These are phyloP conservation scores for Halenospora varia DNA, from an alignment of 495 filamentous ascomycete genomes.

Conservation along the genomic window DNA sequence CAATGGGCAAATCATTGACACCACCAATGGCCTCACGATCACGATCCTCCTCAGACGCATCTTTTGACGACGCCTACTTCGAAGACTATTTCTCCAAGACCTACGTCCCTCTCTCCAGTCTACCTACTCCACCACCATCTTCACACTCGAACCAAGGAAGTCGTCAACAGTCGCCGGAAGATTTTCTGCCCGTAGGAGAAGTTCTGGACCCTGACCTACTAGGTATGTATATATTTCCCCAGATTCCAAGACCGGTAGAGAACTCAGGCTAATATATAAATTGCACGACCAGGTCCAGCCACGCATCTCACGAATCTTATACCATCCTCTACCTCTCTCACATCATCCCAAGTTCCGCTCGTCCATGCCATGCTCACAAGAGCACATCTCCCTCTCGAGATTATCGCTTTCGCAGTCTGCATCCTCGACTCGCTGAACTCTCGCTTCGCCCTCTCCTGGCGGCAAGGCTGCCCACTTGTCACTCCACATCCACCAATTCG, in stretches of 20 bases:
- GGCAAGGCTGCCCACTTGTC: slow-evolving; percentile 41
- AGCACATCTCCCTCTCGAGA: slow-evolving; percentile 44
- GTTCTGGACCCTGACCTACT: slow-evolving; percentile 37
- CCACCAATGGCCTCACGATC: slow-evolving; percentile 15
- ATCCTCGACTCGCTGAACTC: slow-evolving; percentile 50
- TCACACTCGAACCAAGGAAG: slow-evolving; percentile 34
- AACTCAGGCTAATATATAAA: slow-evolving; percentile 13
- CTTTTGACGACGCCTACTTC: slow-evolving; percentile 43
- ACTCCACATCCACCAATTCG: neutral
- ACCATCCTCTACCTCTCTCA: slow-evolving; percentile 47
- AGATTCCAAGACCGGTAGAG: slow-evolving; percentile 6
- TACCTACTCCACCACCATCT: slow-evolving; percentile 56
- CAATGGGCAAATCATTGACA: slow-evolving; percentile 4
- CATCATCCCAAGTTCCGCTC: slow-evolving; percentile 41
- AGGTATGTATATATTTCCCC: slow-evolving; percentile 36
- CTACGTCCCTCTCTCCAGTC: slow-evolving; percentile 55
- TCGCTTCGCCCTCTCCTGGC: slow-evolving; percentile 50
- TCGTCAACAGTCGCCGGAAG: slow-evolving; percentile 31
- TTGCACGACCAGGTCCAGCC: slow-evolving; percentile 41
- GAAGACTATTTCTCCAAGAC: slow-evolving; percentile 51
- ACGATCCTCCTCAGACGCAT: slow-evolving; percentile 9
- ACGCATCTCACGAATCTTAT: slow-evolving; percentile 52
- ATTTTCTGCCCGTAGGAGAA: slow-evolving; percentile 34
- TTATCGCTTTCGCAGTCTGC: slow-evolving; percentile 48
- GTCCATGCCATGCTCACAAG: slow-evolving; percentile 49